A percentile compares a stretch with the other conserved stretches of the same genome.
These are phyloP conservation scores for Wickerhamomyces bisporus DNA, from an alignment of 805 yeast genomes.

Conservation along the genomic window DNA sequence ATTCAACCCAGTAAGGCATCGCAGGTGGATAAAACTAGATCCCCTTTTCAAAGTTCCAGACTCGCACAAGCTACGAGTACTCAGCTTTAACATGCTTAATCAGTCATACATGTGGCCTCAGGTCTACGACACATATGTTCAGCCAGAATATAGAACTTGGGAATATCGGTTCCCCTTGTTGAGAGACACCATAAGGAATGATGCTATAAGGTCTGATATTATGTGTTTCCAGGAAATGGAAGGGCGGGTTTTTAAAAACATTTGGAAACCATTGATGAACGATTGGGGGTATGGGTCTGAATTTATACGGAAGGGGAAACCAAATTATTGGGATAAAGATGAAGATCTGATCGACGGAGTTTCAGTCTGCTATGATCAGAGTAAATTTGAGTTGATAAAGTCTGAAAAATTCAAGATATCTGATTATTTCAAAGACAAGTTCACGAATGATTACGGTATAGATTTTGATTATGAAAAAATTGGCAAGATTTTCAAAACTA, in stretches of 20 bases:
- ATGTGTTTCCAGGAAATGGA: slow-evolving; percentile 60
- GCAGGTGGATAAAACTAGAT: slow-evolving; percentile 15
- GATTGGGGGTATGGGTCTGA: slow-evolving; percentile 39
- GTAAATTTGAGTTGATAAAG: slow-evolving; percentile 38
- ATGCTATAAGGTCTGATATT: slow-evolving; percentile 40
- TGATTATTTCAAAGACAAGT: slow-evolving; percentile 10
- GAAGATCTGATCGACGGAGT: slow-evolving; percentile 51
- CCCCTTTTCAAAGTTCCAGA: background rate
- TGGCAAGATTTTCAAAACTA: slow-evolving; percentile 21
- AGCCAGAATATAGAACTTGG: slow-evolving; percentile 44
- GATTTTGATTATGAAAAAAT: background rate
- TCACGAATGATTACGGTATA: slow-evolving; percentile 6
- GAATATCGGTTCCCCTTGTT: slow-evolving; percentile 40
- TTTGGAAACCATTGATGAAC: slow-evolving; percentile 33
- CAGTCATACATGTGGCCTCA: slow-evolving; percentile 58
- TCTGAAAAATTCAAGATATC: slow-evolving; percentile 29
- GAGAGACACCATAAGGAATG: slow-evolving; percentile 29
- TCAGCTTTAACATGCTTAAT: slow-evolving; percentile 43
- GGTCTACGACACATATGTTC: slow-evolving; percentile 47
- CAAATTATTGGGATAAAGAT: slow-evolving; percentile 46
- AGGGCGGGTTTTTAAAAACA: slow-evolving; percentile 30
- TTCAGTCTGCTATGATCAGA: slow-evolving; percentile 45
- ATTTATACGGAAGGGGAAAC: slow-evolving; percentile 45
- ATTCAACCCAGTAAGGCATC: slow-evolving; percentile 11
- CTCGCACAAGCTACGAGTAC: slow-evolving; percentile 23